Base-by-base conservation (phyloP, 257 asterid species). In the Solanum chilense region DNA sequence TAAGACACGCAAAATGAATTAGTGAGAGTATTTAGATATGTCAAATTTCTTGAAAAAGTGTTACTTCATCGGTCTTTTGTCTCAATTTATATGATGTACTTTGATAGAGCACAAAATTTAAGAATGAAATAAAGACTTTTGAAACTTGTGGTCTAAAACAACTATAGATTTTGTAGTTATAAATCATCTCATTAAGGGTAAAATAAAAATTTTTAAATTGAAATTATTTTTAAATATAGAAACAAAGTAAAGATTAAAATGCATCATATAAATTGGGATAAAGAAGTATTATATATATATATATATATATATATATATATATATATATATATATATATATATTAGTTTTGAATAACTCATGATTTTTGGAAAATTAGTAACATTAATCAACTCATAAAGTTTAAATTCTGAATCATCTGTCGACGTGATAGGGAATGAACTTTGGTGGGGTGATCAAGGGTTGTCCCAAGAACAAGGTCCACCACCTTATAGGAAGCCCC, bases 361-460 rank as follows among this genome's bases (percentile, higher is more conserved):
- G 6, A 31, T 7, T 31, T n/a, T 70, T 70, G 41, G 16, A 25
- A 29, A 7, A 15, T 29, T 29, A 13, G 1, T 69, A 69, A 31
- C 5, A 3, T 69, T 16, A 8, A 70, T 31, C 1, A 16, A 16
- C n/a, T 18, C 14, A 70, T 70, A 2, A 31, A 70, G 13, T 70
- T 69, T 14, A 69, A 29, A 69, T 69, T 69, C 12, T 29, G 3
- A 69, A 29, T 69, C n/a, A 3, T 49, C 12, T 41, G 11, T 41
- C 0, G 10, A 20, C 13, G 6, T 27, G 0, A 89, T n/a, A 1
- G 96, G 98, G 86, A 25, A 86, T 11, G 96, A 94, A 44, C 5
- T 87, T 0, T 94, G 94, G 96, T 93, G 95, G 95, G 94, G 94
- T 10, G 90, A 90, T n/a, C 96, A 92, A 64, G 97, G 95, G 8